phyloP scores from a whole-genome alignment of 2,329 filamentous ascomycete genomes.

The Phoma sp. region DNA sequence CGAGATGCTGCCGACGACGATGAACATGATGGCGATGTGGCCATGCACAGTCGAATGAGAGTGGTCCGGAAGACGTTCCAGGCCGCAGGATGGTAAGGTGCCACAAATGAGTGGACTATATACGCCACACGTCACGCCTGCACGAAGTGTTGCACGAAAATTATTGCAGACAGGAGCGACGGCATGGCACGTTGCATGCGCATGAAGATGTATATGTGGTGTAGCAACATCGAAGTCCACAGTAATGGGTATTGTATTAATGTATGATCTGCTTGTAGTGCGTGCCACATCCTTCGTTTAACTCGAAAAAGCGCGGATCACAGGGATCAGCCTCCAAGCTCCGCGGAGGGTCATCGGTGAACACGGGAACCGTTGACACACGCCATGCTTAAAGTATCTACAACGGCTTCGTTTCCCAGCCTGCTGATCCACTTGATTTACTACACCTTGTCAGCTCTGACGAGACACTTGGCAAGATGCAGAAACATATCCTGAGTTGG shows the following conservation, averaged over 20 bases:
- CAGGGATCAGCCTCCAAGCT: conserved; percentile 12
- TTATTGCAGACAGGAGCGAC: background rate
- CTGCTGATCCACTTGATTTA: background rate
- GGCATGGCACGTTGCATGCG: background rate
- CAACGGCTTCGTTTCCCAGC: background rate
- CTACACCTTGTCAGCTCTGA: background rate
- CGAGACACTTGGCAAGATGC: no score
- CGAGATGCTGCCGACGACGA: conserved; percentile 36
- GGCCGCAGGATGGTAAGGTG: conserved; percentile 1
- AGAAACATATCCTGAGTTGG: no score
- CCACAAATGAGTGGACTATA: conserved; percentile 13
- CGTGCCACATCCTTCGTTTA: conserved; percentile 21
- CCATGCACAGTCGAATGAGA: conserved; percentile 30
- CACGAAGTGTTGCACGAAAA: background rate
- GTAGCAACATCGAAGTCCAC: conserved; percentile 16
- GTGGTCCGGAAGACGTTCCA: conserved; percentile 21
- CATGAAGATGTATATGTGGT: conserved; percentile 9
- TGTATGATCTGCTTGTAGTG: conserved; percentile 12
- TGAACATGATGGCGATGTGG: conserved; percentile 20
- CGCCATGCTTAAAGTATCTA: conserved; percentile 7
- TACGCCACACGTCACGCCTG: conserved; percentile 23
- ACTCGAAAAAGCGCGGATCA: conserved; percentile 17
- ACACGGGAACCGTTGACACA: conserved; percentile 12
- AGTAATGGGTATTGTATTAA: conserved; percentile 1
- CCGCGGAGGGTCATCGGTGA: conserved; percentile 22